Evolutionary conservation across 306 rosid genomes (phyloP).

Genomic region (Fragaria vesca): DNA sequence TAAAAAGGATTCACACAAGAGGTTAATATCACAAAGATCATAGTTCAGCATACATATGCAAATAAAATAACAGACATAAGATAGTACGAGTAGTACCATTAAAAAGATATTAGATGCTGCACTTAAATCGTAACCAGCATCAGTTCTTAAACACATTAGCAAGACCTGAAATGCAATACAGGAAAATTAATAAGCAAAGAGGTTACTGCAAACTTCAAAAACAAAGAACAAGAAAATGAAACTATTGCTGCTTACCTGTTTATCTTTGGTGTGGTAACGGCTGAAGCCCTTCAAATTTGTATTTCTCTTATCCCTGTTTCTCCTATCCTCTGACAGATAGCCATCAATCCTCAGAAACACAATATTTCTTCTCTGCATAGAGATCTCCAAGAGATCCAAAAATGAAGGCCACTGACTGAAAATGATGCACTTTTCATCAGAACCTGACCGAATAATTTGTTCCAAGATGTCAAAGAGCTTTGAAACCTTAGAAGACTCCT

Average conservation of each 20-base stretch:
- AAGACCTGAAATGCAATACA: constrained; percentile 47
- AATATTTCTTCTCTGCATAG: constrained; percentile 49
- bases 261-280: constrained; percentile 14
- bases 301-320: constrained; percentile 31
- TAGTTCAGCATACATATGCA: background rate
- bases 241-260: constrained; percentile 43
- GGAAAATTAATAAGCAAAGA: background rate
- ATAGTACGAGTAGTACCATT: constrained; percentile 38
- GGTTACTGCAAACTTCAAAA: no score
- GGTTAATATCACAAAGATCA: background rate
- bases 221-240: background rate
- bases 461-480: constrained; percentile 61
- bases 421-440: constrained; percentile 67
- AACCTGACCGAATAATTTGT: constrained; percentile 22
- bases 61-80: no score
- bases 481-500: constrained; percentile 72
- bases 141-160: constrained; percentile 77
- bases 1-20: background rate
- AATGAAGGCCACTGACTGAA: constrained; percentile 85
- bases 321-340: constrained; percentile 46
- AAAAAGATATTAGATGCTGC: constrained; percentile 81
- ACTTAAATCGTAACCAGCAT: constrained; percentile 80
- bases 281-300: constrained; percentile 60
- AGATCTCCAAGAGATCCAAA: constrained; percentile 67
- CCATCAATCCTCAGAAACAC: constrained; percentile 67